phyloP scores from a whole-genome alignment of 1,284 basidiomycete species.

The Puccinia sorghi region DNA sequence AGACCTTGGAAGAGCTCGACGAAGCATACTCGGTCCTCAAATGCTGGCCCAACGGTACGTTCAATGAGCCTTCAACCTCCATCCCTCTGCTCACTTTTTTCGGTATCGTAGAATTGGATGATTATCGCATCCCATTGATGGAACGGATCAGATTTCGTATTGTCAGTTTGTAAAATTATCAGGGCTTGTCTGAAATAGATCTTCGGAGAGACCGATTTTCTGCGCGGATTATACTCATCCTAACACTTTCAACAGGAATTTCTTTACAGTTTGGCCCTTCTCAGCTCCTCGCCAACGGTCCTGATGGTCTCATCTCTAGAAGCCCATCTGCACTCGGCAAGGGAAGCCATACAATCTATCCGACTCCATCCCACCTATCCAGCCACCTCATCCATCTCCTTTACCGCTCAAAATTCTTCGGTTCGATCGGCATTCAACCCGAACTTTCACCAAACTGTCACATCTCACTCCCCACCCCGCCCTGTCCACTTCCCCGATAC shows the following conservation, averaged over 20 bases:
- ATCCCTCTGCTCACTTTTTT: neutral
- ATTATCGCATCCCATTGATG: conserved; percentile 35
- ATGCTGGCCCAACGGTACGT: conserved; percentile 19
- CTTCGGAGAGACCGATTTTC: neutral
- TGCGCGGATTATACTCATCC: neutral
- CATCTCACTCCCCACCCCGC: conserved; percentile 42
- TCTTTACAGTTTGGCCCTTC: conserved; percentile 38
- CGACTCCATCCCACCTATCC: conserved; percentile 8
- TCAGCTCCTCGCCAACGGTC: conserved; percentile 16
- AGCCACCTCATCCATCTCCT: conserved; percentile 6
- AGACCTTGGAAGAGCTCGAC: conserved; percentile 30
- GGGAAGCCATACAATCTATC: conserved; percentile 8
- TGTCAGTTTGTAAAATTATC: conserved; percentile 13
- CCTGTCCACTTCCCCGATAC: conserved; percentile 33
- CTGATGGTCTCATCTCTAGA: neutral
- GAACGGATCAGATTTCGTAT: conserved; percentile 43
- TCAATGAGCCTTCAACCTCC: neutral
- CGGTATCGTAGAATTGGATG: conserved; percentile 4
- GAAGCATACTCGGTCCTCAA: conserved; percentile 32
- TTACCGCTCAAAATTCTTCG: neutral
- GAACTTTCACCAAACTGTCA: conserved; percentile 16
- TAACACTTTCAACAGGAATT: conserved; percentile 24
- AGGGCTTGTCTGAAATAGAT: too few species aligned
- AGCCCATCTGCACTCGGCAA: conserved; percentile 22
- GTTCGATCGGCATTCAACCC: conserved; percentile 30